A percentile compares a stretch with the other conserved stretches of the same genome.
Conservation (phyloP, 495 filamentous ascomycete genomes). For the Echria macrotheca region DNA sequence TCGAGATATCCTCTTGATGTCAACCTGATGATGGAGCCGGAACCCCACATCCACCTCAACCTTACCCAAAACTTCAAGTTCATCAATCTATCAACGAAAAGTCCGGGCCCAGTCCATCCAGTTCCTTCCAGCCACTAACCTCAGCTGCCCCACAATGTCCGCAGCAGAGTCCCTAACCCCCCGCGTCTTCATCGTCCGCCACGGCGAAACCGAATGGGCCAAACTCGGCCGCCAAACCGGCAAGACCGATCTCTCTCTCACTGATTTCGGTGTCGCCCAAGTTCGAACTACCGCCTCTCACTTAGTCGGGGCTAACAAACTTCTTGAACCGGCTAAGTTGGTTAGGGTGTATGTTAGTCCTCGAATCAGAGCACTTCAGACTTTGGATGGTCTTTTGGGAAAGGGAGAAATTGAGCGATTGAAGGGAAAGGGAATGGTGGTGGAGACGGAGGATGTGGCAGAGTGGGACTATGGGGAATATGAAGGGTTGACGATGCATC, state of each 20-base stretch:
- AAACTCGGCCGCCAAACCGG: slow-evolving; percentile 7
- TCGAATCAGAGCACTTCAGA: slow-evolving; percentile 1
- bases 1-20: too few species aligned
- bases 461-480: slow-evolving; percentile 13
- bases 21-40: too few species aligned
- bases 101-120: too few species aligned
- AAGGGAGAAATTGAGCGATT: too few species aligned
- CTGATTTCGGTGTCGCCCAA: not conserved
- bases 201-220: slow-evolving; percentile 12
- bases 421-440: too few species aligned
- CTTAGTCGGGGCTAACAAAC: not conserved
- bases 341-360: slow-evolving; percentile 5
- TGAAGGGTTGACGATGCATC: not conserved
- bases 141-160: not conserved
- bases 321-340: not conserved
- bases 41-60: too few species aligned
- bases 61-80: too few species aligned
- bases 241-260: slow-evolving; percentile 1
- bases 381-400: not conserved
- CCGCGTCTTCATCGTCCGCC: slow-evolving; percentile 7
- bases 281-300: slow-evolving; percentile 1
- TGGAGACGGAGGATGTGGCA: slow-evolving; percentile 7
- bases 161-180: not conserved
- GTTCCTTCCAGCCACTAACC: too few species aligned
- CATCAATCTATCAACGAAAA: too few species aligned